Conservation (phyloP, 1,284 basidiomycete species). For the Papiliotrema terrestris region DNA sequence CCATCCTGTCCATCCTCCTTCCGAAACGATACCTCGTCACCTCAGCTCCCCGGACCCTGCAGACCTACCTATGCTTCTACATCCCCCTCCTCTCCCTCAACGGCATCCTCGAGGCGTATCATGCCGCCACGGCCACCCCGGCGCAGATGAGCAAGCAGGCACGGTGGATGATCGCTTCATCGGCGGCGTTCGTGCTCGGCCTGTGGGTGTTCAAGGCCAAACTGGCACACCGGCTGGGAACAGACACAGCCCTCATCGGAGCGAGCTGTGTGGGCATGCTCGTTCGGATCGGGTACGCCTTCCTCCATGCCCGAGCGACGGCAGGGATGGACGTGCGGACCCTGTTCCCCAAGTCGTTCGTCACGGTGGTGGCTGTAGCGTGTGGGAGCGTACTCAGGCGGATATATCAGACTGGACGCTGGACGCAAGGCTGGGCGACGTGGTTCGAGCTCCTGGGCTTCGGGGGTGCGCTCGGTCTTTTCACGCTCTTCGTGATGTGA, state of each 20-base stretch:
- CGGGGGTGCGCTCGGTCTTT: slow-evolving; percentile 28
- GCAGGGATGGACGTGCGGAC: slow-evolving; percentile 5
- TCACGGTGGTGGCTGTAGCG: slow-evolving; percentile 1
- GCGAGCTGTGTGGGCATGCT: slow-evolving; percentile 53
- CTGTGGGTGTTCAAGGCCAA: slow-evolving; percentile 9
- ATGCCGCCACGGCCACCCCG: slow-evolving; percentile 65
- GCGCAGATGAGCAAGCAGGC: slow-evolving; percentile 33
- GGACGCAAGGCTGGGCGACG: slow-evolving; percentile 16
- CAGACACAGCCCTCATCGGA: slow-evolving; percentile 65
- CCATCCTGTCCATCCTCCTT: slow-evolving; percentile 66
- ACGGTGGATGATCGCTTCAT: slow-evolving; percentile 36
- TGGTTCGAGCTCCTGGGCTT: slow-evolving; percentile 22
- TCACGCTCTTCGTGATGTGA: slow-evolving; percentile 30
- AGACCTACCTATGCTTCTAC: slow-evolving; percentile 71
- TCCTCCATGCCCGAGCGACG: slow-evolving; percentile 1
- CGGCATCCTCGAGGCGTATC: slow-evolving; percentile 83
- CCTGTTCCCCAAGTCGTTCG: slow-evolving; percentile 9
- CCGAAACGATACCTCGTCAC: slow-evolving; percentile 67
- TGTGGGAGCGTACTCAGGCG: slow-evolving; percentile 10
- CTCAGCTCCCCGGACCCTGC: slow-evolving; percentile 64
- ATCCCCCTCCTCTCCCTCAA: slow-evolving; percentile 84
- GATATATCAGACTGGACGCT: slow-evolving; percentile 10
- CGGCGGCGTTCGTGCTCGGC: slow-evolving; percentile 25
- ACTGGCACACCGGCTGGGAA: background rate
- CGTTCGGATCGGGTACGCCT: slow-evolving; percentile 34